Evolutionary conservation across 768 basidiomycete species (phyloP).

Genomic region (Tulasnella sp.): DNA sequence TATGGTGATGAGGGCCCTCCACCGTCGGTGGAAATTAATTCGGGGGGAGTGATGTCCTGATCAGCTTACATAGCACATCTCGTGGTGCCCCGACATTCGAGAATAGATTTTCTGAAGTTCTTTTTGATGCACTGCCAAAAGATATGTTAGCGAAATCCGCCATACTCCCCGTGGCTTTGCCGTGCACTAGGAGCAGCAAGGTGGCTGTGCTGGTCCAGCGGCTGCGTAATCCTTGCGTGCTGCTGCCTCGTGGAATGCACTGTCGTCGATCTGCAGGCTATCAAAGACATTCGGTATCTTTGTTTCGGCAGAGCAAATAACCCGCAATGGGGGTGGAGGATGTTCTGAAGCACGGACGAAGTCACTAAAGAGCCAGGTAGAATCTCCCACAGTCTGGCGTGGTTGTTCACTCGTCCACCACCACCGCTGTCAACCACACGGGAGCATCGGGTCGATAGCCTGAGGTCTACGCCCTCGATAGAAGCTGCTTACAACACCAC

Average conservation of each 20-base stretch:
- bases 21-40: neutral
- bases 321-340: too few relatives aligned
- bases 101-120: neutral
- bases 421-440: neutral
- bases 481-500: neutral
- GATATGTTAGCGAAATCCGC: neutral
- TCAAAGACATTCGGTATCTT: neutral
- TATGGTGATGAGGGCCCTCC: neutral
- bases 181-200: neutral
- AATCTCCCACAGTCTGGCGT: neutral
- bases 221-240: neutral
- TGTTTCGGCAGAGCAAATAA: neutral
- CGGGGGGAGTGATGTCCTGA: neutral
- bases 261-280: neutral
- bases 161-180: neutral
- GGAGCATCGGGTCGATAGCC: neutral
- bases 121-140: neutral
- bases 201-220: neutral
- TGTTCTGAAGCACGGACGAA: neutral
- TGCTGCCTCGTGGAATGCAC: neutral
- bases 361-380: neutral
- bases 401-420: neutral
- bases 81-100: neutral
- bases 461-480: neutral
- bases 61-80: neutral